Base-by-base conservation (phyloP, 352 stramenopile species). In the Globisporangium sylvaticum region DNA sequence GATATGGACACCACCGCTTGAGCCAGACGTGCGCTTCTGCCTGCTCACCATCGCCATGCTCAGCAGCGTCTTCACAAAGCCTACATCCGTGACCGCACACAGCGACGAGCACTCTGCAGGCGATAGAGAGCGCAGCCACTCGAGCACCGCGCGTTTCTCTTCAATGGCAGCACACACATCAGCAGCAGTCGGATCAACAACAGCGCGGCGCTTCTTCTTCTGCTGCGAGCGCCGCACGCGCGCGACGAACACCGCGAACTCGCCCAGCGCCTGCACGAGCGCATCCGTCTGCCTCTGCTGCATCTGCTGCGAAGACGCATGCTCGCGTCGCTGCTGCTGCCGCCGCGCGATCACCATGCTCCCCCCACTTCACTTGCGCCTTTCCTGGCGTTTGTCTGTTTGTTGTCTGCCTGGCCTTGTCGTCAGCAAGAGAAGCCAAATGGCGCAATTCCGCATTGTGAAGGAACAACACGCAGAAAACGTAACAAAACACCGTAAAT, bases 1-100 rank as follows among this genome's bases (percentile, higher is more conserved):
- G 29, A 68, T 53, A 42, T 53, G 27, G 20, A 54, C 62, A n/a
- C 44, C 46, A 4, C 12, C n/a, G n/a, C 42, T n/a, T 7, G 25
- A 32, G 6, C 27, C 22, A 22, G 12, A 10, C 14, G 14, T 20
- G 3, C 55, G 67, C 25, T 64, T 67, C 48, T 62, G 50, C 10
- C 42, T 60, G 52, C 53, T 64, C 31, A 55, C 57, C 68, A 84
- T 81, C 32, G 70, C 78, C 84, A 95, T 94, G 53, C 79, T 75
- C 66, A 95, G 71, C 58, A 94, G 64, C 15, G 86, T 92, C 69
- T 93, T 93, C 39, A 94, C 87, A 63, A 95, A 93, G 6, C 76
- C 71, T 6, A 69, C 76, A 53, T 95, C 84, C 20, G 84, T 79
- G 25, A 92, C 73, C 32, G 77, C 82, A 60, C 75, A 84, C 31